These are phyloP conservation scores for Trichoderma koningiopsis DNA, from an alignment of 2,329 filamentous ascomycete species.

Conservation along the genomic window DNA sequence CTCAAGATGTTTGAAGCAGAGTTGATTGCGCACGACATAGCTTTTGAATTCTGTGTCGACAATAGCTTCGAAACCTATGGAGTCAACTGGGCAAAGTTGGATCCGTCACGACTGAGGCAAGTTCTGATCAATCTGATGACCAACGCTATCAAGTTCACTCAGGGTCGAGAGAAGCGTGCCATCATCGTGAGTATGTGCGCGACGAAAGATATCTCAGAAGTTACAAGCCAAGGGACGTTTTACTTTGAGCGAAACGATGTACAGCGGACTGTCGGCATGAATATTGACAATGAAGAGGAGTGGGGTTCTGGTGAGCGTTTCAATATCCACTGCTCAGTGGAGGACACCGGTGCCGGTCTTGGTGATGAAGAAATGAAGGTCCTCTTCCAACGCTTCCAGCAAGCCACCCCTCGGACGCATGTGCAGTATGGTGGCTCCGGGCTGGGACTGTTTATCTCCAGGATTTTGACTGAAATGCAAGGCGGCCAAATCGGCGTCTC, in stretches of 20 bases:
- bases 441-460: constrained; percentile 73
- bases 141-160: constrained; percentile 67
- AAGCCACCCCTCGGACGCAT: constrained; percentile 68
- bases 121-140: constrained; percentile 76
- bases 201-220: constrained; percentile 53
- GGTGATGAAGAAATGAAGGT: constrained; percentile 66
- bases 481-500: constrained; percentile 76
- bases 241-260: constrained; percentile 53
- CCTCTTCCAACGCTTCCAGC: constrained; percentile 69
- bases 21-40: constrained; percentile 70
- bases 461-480: constrained; percentile 74
- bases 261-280: constrained; percentile 39
- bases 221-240: constrained; percentile 44
- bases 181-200: constrained; percentile 69
- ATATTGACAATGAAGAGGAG: constrained; percentile 57
- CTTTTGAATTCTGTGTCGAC: constrained; percentile 69
- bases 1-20: constrained; percentile 81
- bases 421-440: constrained; percentile 73
- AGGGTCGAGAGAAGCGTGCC: constrained; percentile 57
- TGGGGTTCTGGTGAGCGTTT: constrained; percentile 74
- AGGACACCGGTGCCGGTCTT: constrained; percentile 70
- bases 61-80: constrained; percentile 65
- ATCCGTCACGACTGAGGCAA: constrained; percentile 73
- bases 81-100: constrained; percentile 72
- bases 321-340: constrained; percentile 71